These are phyloP conservation scores for Rutstroemia sp. DNA, from an alignment of 2,329 filamentous ascomycete genomes.

Conservation along the genomic window DNA sequence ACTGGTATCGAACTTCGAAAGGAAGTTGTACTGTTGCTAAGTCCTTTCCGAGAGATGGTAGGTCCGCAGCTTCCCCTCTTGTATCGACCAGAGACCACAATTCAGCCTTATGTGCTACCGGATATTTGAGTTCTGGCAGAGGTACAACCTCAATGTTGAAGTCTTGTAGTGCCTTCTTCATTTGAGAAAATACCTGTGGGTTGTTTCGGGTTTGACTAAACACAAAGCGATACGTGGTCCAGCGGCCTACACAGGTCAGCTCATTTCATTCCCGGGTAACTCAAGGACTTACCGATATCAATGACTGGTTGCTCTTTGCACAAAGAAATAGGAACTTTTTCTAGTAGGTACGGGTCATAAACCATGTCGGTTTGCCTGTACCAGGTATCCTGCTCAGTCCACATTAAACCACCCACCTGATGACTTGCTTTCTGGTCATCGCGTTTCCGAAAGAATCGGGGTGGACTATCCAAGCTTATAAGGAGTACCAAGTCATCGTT, in stretches of 20 bases:
- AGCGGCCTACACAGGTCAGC: constrained; percentile 39
- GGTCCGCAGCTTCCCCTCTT: constrained; percentile 11
- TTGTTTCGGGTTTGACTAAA: constrained; percentile 33
- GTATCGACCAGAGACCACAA: constrained; percentile 35
- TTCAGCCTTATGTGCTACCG: constrained; percentile 28
- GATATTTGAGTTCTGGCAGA: constrained; percentile 36
- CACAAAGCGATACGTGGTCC: constrained; percentile 51
- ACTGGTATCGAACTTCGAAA: constrained; percentile 76
- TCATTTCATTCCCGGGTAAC: neutral
- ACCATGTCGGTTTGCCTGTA: constrained; percentile 57
- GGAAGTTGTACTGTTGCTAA: constrained; percentile 39
- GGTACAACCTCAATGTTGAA: constrained; percentile 58
- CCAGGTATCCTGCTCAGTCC: constrained; percentile 52
- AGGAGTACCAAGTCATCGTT: constrained; percentile 34
- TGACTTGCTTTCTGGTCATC: constrained; percentile 33
- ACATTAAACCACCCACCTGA: constrained; percentile 34
- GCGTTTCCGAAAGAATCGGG: constrained; percentile 29
- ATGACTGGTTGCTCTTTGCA: constrained; percentile 44
- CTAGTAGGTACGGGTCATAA: constrained; percentile 33
- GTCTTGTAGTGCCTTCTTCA: constrained; percentile 46
- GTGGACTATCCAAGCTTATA: constrained; percentile 41
- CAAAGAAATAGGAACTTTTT: constrained; percentile 35
- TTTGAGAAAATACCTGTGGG: constrained; percentile 9
- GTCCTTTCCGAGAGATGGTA: constrained; percentile 15
- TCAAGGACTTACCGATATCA: constrained; percentile 41